Evolutionary conservation across 345 rosid genomes (phyloP), one percentile per base, ranked within the genome.

Genomic region (Citrus australasica): DNA sequence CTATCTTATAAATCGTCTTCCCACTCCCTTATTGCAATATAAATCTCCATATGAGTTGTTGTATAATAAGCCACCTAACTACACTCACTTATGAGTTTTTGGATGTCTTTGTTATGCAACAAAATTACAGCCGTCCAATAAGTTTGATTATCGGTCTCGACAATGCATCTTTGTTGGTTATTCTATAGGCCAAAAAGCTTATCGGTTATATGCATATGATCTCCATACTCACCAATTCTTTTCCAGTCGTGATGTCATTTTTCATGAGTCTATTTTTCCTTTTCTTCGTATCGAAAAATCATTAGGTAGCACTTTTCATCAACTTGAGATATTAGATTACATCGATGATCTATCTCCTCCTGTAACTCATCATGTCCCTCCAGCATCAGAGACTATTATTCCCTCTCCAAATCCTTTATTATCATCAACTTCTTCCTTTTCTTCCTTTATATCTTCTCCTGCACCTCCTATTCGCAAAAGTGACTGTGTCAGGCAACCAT

Each of bases 81-180:
- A 46, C 5, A 10, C 17, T 35, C 66, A 67, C n/a, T 28, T 28
- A 2, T 2, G n/a, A 8, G 56, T 55, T 35, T 76, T 76, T 76
- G 66, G 74, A n/a, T 76, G 73, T 53, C 9, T 66, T 2, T 67
- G 65, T 11, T 67, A 67, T 56, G 73, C 73, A 22, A 51, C 66
- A 13, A 40, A 30, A 2, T 9, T 66, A 0, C 55, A 67, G 1
- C 55, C 35, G 1, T 22, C 9, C 6, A 35, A 67, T 21, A 76
- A 76, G 33, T 51, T 76, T 25, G 53, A 53, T 1, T 24, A 55
- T 0, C 16, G 25, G 13, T 37, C 66, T 33, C 13, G 32, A 33
- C 2, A 30, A n/a, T 27, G 25, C 25, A 55, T 76, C 0, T 53
- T 67, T 56, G 24, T 76, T 66, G 79, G 79, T 13, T 66, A 67